These are phyloP conservation scores for Ploettnerulaceae sp. DNA, from an alignment of 2,329 filamentous ascomycete genomes.

Conservation along the genomic window DNA sequence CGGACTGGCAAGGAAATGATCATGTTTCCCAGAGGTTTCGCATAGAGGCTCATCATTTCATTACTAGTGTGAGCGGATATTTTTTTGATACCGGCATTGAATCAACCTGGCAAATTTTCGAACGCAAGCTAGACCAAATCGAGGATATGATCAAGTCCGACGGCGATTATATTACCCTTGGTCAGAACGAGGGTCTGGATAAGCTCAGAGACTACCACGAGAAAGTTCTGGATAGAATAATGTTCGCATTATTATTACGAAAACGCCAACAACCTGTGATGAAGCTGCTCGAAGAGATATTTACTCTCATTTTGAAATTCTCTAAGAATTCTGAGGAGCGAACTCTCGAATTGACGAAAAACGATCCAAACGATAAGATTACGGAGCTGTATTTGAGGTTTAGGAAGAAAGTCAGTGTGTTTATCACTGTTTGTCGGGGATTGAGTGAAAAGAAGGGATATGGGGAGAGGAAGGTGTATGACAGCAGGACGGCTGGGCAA, in stretches of 20 bases:
- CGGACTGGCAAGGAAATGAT: slow-evolving; percentile 23
- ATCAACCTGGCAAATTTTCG: slow-evolving; percentile 67
- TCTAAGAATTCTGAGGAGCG: slow-evolving; percentile 47
- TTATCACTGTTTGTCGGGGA: slow-evolving; percentile 66
- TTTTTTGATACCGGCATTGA: slow-evolving; percentile 75
- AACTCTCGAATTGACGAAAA: slow-evolving; percentile 34
- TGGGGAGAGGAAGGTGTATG: slow-evolving; percentile 30
- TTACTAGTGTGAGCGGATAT: slow-evolving; percentile 67
- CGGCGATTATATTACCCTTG: slow-evolving; percentile 36
- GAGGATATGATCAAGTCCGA: slow-evolving; percentile 50
- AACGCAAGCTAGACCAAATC: slow-evolving; percentile 58
- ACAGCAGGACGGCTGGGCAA: slow-evolving; percentile 27
- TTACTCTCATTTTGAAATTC: slow-evolving; percentile 66
- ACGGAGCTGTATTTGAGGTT: slow-evolving; percentile 58
- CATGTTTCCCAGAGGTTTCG: slow-evolving; percentile 50
- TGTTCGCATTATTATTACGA: slow-evolving; percentile 67
- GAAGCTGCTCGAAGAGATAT: slow-evolving; percentile 71
- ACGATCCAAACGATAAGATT: slow-evolving; percentile 36
- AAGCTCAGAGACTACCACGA: slow-evolving; percentile 67
- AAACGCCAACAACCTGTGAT: slow-evolving; percentile 71
- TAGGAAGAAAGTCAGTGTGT: slow-evolving; percentile 66
- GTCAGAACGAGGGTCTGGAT: slow-evolving; percentile 56
- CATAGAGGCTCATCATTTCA: slow-evolving; percentile 74
- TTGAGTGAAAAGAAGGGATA: slow-evolving; percentile 56
- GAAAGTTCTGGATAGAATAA: slow-evolving; percentile 66